Evolutionary conservation across 1,284 basidiomycete genomes (phyloP).

Genomic region (Pseudozyma flocculosa): DNA sequence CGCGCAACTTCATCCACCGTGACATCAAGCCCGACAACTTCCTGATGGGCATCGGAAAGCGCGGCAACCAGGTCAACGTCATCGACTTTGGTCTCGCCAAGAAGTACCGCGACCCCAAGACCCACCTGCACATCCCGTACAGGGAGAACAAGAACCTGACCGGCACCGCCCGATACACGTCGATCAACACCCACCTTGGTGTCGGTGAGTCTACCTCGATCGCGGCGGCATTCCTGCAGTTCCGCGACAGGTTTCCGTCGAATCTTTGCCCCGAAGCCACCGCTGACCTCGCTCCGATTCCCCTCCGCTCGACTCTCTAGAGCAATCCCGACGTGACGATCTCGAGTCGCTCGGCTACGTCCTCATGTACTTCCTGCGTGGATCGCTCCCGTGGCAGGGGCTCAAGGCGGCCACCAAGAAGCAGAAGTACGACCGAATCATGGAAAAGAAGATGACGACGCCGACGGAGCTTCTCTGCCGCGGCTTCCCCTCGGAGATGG

Average conservation of each 20-base stretch:
- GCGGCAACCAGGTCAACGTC: slow-evolving; percentile 98
- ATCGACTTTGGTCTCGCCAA: slow-evolving; percentile 99
- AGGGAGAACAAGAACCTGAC: slow-evolving; percentile 99
- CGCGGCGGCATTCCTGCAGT: too few relatives aligned
- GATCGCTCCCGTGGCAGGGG: slow-evolving; percentile 57
- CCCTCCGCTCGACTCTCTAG: slow-evolving; percentile 5
- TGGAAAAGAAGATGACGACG: slow-evolving; percentile 60
- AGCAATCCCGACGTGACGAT: slow-evolving; percentile 57
- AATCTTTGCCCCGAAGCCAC: too few relatives aligned
- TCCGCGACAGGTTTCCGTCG: too few relatives aligned
- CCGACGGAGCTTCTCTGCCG: slow-evolving; percentile 59
- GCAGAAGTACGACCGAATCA: slow-evolving; percentile 59
- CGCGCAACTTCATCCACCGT: slow-evolving; percentile 98
- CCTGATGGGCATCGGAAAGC: slow-evolving; percentile 99
- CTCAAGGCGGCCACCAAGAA: slow-evolving; percentile 58
- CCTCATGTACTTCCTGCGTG: slow-evolving; percentile 58
- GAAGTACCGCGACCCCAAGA: slow-evolving; percentile 99
- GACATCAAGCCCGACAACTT: slow-evolving; percentile 99
- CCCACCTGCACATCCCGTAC: slow-evolving; percentile 98
- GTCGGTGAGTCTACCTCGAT: slow-evolving; percentile 76
- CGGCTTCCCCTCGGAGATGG: slow-evolving; percentile 58
- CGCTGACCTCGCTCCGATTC: too few relatives aligned
- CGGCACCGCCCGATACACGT: slow-evolving; percentile 97
- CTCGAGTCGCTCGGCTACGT: slow-evolving; percentile 57
- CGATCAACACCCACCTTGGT: slow-evolving; percentile 97